Evolutionary conservation across 228 moss, liverwort and hornwort species (phyloP).

Genomic region (Sphagnum magellanicum): DNA sequence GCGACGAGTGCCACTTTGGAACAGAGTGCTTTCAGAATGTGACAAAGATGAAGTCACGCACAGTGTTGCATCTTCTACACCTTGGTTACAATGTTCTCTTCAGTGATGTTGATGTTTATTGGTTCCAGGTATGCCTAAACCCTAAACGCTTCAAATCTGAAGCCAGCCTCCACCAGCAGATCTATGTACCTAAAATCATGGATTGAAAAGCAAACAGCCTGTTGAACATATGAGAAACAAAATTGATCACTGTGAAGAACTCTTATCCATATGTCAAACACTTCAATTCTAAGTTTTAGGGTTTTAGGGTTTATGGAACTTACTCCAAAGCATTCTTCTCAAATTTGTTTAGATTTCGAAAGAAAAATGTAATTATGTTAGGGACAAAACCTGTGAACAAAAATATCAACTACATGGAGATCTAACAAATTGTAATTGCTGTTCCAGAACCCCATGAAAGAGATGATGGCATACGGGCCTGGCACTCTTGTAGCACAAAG

Average conservation of each 20-base stretch:
- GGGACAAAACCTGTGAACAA: too few species aligned
- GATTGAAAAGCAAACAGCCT: too few species aligned
- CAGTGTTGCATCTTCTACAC: slow-evolving; percentile 72
- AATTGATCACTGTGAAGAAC: too few species aligned
- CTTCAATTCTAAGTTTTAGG: too few species aligned
- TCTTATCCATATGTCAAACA: too few species aligned
- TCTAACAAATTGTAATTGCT: background rate
- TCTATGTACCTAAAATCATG: too few species aligned
- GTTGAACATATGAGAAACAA: too few species aligned
- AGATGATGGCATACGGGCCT: slow-evolving; percentile 85
- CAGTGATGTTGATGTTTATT: slow-evolving; percentile 95
- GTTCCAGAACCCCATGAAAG: slow-evolving; percentile 61
- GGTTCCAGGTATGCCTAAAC: slow-evolving; percentile 59
- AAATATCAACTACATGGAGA: too few species aligned
- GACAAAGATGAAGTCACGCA: slow-evolving; percentile 90
- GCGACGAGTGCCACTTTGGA: slow-evolving; percentile 93
- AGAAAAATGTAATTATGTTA: too few species aligned
- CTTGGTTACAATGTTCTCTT: slow-evolving; percentile 93
- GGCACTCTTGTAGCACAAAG: slow-evolving; percentile 79
- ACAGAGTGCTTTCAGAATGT: slow-evolving; percentile 80
- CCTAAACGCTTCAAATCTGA: background rate
- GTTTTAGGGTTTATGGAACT: too few species aligned
- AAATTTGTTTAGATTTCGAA: too few species aligned
- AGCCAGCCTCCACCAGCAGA: background rate
- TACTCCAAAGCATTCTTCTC: too few species aligned